Evolutionary conservation across 1,284 basidiomycete genomes (phyloP).

Genomic region (Microstroma glucosiphilum): DNA sequence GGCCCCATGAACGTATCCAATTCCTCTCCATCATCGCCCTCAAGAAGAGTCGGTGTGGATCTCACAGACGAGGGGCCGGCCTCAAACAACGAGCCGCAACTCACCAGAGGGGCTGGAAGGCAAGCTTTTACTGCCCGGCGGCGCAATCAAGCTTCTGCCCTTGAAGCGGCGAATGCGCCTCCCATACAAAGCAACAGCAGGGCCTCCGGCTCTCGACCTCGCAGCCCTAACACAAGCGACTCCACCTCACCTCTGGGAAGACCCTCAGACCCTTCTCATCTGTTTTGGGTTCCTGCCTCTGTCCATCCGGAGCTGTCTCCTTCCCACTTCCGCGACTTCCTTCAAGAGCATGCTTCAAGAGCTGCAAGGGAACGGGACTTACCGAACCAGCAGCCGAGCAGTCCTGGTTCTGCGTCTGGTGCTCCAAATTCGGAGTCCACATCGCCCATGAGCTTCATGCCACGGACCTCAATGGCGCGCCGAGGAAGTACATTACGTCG

Average conservation of each 20-base stretch:
- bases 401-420: conserved; percentile 6
- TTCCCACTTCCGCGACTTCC: conserved; percentile 84
- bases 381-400: conserved; percentile 17
- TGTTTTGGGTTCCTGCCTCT: conserved; percentile 96
- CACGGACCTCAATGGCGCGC: conserved; percentile 37
- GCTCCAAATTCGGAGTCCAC: neutral
- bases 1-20: neutral
- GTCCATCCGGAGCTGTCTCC: conserved; percentile 96
- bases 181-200: conserved; percentile 15
- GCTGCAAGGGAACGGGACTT: conserved; percentile 43
- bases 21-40: neutral
- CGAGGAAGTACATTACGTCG: conserved; percentile 43
- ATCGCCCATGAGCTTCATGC: conserved; percentile 22
- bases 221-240: neutral
- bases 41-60: conserved; percentile 22
- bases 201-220: conserved; percentile 10
- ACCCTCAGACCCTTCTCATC: conserved; percentile 53
- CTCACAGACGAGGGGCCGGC: conserved; percentile 33
- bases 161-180: no score
- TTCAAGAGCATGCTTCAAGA: conserved; percentile 75
- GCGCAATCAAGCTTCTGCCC: conserved; percentile 16
- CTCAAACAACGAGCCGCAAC: conserved; percentile 10
- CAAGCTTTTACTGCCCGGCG: conserved; percentile 34
- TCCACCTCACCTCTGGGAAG: neutral
- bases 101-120: conserved; percentile 2